Evolutionary conservation across 164 flowering plant species (phyloP), one percentile per base, ranked within the genome.

Genomic region (Cinnamomum micranthum): DNA sequence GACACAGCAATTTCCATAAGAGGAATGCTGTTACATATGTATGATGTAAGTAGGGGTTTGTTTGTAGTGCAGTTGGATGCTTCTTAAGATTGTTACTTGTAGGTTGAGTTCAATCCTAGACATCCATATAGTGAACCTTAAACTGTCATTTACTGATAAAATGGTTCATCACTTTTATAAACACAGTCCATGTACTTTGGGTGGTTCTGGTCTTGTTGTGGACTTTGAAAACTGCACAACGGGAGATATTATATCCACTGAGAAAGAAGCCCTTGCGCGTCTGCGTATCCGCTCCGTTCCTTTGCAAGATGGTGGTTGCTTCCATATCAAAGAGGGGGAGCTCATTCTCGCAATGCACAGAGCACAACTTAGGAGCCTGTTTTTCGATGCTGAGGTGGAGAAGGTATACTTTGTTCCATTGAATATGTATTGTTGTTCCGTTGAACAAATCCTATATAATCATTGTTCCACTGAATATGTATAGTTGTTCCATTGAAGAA

Each of bases 361-460:
- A 67, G 76, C 73, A n/a, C 72, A 71, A 27, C 50, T 6, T 74
- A 64, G 69, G 77, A 67, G 55, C 35, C 77, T 80, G 66, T 82
- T 79, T 74, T 83, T 76, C 77, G 87, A 86, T 80, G 86, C 87
- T 7, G 71, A 76, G 76, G 85, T 84, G 66, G 86, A 81, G 76
- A 73, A 84, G 89, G 89, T 86, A 79, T 3, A 14, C 9, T 70
- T 64, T 50, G 1, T 65, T 69, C 71, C 33, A n/a, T 41, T 71
- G 24, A 23, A 14, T 64, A n/a, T 67, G 60, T 55, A 7, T 41
- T 41, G 10, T 41, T 41, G 47, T 41, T 41, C 47, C 47, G 0
- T 41, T 41, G 11, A 7, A 41, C 47, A 6, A 41, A 6, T 41
- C 0, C 10, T 41, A 6, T 41, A 41, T 41, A 6, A 41, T 11